A percentile compares a stretch with the other conserved stretches of the same genome.
Evolutionary conservation across 345 rosid species (phyloP).

Genomic region (Raphanus sativus): DNA sequence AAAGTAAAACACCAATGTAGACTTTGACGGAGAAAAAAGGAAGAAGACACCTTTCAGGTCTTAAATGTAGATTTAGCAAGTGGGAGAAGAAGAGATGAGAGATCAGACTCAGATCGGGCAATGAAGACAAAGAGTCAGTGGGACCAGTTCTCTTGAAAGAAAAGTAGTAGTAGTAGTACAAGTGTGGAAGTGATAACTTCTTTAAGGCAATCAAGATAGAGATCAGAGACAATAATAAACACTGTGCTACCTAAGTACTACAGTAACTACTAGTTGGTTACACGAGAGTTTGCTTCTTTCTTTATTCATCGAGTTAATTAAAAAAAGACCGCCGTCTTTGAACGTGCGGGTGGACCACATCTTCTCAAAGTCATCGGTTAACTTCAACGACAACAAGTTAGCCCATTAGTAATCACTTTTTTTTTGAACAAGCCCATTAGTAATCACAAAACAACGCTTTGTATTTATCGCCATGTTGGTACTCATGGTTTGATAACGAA

Average conservation of each 20-base stretch:
- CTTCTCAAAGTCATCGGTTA: constrained; percentile 8
- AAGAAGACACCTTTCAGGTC: constrained; percentile 4
- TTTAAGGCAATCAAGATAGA: constrained; percentile 17
- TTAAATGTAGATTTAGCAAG: constrained; percentile 21
- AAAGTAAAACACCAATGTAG: constrained; percentile 13
- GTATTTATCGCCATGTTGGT: background rate
- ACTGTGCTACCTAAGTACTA: constrained; percentile 6
- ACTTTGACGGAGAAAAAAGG: constrained; percentile 5
- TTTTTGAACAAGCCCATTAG: constrained; percentile 18
- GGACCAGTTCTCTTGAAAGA: constrained; percentile 20
- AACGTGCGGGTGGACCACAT: constrained; percentile 7
- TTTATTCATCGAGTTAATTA: too few species aligned
- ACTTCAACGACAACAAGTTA: background rate
- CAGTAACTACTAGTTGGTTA: background rate
- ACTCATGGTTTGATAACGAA: background rate
- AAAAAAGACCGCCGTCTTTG: background rate
- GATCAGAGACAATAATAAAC: constrained; percentile 26
- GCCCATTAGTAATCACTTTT: too few species aligned
- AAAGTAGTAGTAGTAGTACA: background rate
- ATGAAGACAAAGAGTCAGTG: constrained; percentile 39
- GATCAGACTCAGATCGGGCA: constrained; percentile 25
- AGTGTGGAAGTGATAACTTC: constrained; percentile 23
- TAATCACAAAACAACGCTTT: background rate
- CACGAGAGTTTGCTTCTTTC: background rate
- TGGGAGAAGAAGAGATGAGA: constrained; percentile 12